Evolutionary conservation across 352 stramenopile genomes (phyloP), one percentile per base, ranked within the genome.

Genomic region (Bremia lactucae): DNA sequence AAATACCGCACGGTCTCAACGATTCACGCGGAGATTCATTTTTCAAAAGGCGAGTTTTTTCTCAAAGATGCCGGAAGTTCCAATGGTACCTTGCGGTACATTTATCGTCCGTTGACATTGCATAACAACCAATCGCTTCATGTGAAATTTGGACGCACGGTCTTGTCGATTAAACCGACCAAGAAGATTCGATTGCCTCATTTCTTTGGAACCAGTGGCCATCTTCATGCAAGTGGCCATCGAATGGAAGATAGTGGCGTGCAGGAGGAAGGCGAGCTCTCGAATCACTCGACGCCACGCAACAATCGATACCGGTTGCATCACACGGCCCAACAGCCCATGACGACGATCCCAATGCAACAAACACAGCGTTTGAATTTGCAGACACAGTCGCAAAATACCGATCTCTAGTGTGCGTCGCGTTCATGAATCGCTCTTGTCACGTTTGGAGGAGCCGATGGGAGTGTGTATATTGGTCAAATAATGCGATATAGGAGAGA

Each of bases 1-100:
- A 95, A 97, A 62, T 97, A 97, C 68, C 79, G 88, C 36, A 97
- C 91, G 10, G 88, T 97, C 14, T 96, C 83, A 14, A 95, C 88
- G 20, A 93, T 95, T 40, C 91, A 97, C 53, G 88, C 91, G 1
- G 80, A 94, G 31, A 95, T 97, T 49, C 78, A 95, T 29, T 96
- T 96, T 52, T 80, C 83, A 11, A 92, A 92, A 59, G 91, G 89
- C 11, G 85, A 97, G 66, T 97, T 96, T 36, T 82, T 95, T 51
- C 82, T 97, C 29, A 96, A 94, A 36, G 91, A 97, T 59, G 91
- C 86, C 0, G 86, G 86, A 10, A 95, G 81, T 22, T 97, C 87
- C 2, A 97, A 97, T 56, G 91, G 91, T 39, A 96, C 84, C 26
- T 72, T 97, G 62, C 69, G 94, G 20, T 97, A 97, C 69, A 82